Base-by-base conservation (phyloP, 495 filamentous ascomycete species). In the Lepidopterella palustris region DNA sequence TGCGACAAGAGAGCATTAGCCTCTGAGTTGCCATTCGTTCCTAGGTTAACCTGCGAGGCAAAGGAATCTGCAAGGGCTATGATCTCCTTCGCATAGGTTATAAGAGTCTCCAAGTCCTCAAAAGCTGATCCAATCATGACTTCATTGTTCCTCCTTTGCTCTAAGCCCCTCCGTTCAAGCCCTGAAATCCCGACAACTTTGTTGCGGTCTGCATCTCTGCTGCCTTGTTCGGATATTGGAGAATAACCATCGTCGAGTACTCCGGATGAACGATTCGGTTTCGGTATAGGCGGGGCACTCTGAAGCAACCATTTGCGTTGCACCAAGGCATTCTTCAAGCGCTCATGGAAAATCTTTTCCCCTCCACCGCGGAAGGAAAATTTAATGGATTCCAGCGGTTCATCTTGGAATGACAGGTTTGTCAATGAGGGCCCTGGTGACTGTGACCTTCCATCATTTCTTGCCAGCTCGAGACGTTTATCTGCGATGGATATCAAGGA, bases 281-380 rank as follows among this genome's bases (percentile, higher is more conserved):
- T 79, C 10, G 93, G 95, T 20, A 95, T 82, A 0, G 92, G 90
- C n/a, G 95, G 93, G 6, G 93, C 93, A 64, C 87, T 85, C 55
- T 92, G 88, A 13, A 97, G 78, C 11, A 99, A 83, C 93, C 93
- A 99, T 80, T 97, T 97, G 21, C 95, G 81, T 70, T 99, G 93
- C 15, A 89, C 82, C 75, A 97, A 83, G 15, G 87, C 86, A 18
- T 84, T 82, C 67, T 92, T 97, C 11, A 99, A 79, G 48, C 92
- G 79, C 64, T 97, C 92, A 62, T 89, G 83, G 63, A 99, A 96
- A 3, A 86, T 85, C 71, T 93, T 92, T 47, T 91, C 90, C 5
- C 95, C 93, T 18, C 93, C 91, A 31, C 74, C 82, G 20, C 91
- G 84, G 63, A 99, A 99, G 0, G 93, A 97, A 11, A 99, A 70